Evolutionary conservation across 768 basidiomycete genomes (phyloP), one percentile per base, ranked within the genome.

Genomic region (Lentinula boryana): DNA sequence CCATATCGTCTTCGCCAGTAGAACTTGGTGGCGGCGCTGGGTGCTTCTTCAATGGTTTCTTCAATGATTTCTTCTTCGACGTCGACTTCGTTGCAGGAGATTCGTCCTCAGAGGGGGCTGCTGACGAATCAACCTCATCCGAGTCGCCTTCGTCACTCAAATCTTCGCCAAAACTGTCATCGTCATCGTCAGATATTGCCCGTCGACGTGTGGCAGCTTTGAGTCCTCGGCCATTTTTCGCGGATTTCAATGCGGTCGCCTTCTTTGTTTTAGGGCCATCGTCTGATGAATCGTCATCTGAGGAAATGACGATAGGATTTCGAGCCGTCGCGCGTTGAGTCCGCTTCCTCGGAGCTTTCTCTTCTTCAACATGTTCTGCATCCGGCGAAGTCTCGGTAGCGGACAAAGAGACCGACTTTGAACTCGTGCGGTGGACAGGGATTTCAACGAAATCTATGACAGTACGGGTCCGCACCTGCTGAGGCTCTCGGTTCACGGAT

Each of bases 301-400:
- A 86, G 0, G 82, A 83, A 23, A 86, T 72, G 27, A 85, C 62
- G 40, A 83, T 72, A 4, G 77, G 67, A 61, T 72, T 76, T 64
- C 74, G 78, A 8, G 72, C 62, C 8, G 72, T 70, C 12, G 70
- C 70, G 5, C 82, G 78, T 43, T 78, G 77, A 61, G 71, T 67
- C 41, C 78, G 76, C 62, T 76, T 71, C 56, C 67, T 71, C 35
- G 69, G 69, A 0, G 55, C 67, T n/a, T 77, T 76, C 2, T 72
- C 75, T 54, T 73, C 74, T 9, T 70, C 77, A 32, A 69, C 71
- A 13, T 73, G 73, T 7, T 69, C 72, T 6, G 75, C 73, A 18
- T 71, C 69, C 1, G 74, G 70, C 3, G 77, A 76, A 27, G 72
- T 66, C 6, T 67, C 69, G n/a, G 9, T 60, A 38, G 13, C 63